Evolutionary conservation across 306 rosid genomes (phyloP).

Genomic region (Ormosia semicastrata): DNA sequence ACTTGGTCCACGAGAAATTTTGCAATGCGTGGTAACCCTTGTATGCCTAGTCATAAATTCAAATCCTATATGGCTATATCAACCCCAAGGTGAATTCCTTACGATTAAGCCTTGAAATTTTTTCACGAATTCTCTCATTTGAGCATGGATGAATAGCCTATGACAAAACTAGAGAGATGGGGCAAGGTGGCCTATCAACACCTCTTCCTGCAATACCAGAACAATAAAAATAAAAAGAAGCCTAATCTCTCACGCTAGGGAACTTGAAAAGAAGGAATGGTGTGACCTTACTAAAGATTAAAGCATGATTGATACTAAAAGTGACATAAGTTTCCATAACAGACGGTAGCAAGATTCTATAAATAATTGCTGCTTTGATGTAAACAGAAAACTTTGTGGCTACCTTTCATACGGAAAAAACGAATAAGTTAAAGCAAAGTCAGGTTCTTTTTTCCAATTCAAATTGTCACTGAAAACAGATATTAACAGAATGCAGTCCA

Average conservation of each 20-base stretch:
- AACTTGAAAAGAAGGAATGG: conserved; percentile 22
- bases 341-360: conserved; percentile 29
- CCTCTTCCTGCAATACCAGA: neutral
- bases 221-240: neutral
- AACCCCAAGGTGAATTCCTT: neutral
- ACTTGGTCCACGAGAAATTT: neutral
- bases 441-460: conserved; percentile 33
- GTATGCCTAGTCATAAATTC: neutral
- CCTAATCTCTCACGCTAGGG: neutral
- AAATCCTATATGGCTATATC: neutral
- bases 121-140: neutral
- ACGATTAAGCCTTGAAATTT: neutral
- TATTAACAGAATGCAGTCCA: conserved; percentile 38
- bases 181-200: conserved; percentile 3
- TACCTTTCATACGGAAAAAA: conserved; percentile 19
- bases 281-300: conserved; percentile 25
- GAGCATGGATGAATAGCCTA: neutral
- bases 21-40: neutral
- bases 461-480: conserved; percentile 27
- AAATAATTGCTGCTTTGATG: conserved; percentile 36
- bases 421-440: conserved; percentile 51
- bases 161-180: neutral
- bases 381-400: conserved; percentile 23
- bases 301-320: conserved; percentile 36
- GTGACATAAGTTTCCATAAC: conserved; percentile 34